Evolutionary conservation across 805 yeast species (phyloP).

Genomic region (Candida pseudofarinosa): DNA sequence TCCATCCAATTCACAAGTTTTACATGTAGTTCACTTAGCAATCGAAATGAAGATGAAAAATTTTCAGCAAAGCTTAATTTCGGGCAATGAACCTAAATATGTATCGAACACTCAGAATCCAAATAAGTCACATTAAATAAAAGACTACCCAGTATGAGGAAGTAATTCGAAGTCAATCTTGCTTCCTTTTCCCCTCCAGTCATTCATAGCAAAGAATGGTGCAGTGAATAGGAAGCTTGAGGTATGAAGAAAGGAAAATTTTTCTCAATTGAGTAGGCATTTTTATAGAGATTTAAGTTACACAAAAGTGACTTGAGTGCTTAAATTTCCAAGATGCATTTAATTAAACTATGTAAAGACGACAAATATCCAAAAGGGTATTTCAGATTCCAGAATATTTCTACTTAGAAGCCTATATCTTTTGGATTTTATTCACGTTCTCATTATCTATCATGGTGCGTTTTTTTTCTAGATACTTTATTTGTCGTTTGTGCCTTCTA

Average conservation of each 20-base stretch:
- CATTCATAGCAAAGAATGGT: conserved; percentile 30
- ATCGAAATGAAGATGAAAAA: too few species aligned
- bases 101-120: conserved; percentile 42
- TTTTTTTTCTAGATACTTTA: conserved; percentile 46
- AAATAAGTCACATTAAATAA: conserved; percentile 15
- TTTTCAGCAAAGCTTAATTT: too few species aligned
- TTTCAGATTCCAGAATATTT: too few species aligned
- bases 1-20: too few species aligned
- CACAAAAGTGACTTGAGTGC: background rate
- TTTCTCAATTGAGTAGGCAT: background rate
- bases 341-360: too few species aligned
- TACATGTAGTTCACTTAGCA: too few species aligned
- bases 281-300: background rate
- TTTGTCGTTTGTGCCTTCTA: conserved; percentile 59
- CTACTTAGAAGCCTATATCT: too few species aligned
- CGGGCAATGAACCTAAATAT: conserved; percentile 9
- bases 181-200: conserved; percentile 41
- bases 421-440: background rate
- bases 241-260: conserved; percentile 26
- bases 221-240: conserved; percentile 40
- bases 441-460: conserved; percentile 30
- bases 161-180: conserved; percentile 25
- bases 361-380: too few species aligned
- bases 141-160: conserved; percentile 33
- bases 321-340: background rate